A percentile compares a stretch with the other conserved stretches of the same genome.
phyloP scores from a whole-genome alignment of 306 rosid species.

The Prosopis cineraria region DNA sequence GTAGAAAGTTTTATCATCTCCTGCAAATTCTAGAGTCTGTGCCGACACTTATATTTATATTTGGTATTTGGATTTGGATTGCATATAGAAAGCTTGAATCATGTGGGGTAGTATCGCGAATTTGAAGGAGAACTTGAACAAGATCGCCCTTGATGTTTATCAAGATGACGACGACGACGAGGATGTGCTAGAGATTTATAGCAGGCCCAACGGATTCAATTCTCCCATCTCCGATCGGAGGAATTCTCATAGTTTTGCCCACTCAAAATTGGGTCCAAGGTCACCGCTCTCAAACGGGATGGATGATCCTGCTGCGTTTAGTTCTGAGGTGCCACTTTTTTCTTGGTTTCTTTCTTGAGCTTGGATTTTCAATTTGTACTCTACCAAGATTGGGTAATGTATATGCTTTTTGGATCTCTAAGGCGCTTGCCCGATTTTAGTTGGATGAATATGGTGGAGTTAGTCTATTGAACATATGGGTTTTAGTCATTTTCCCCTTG shows the following conservation, averaged over 20 bases:
- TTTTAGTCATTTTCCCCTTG: neutral
- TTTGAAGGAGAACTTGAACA: constrained; percentile 71
- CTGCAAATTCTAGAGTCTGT: neutral
- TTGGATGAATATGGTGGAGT: neutral
- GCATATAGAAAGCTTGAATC: constrained; percentile 21
- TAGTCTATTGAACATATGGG: neutral
- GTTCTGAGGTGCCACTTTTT: constrained; percentile 57
- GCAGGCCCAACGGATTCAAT: constrained; percentile 38
- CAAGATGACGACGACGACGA: constrained; percentile 57
- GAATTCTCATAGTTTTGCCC: constrained; percentile 62
- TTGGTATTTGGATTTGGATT: neutral
- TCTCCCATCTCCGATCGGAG: constrained; percentile 72
- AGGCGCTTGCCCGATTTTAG: neutral
- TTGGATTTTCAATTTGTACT: neutral
- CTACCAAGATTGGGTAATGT: neutral
- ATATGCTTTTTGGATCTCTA: neutral
- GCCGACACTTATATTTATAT: neutral
- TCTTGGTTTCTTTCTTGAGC: neutral
- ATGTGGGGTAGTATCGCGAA: constrained; percentile 75
- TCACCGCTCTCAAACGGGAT: constrained; percentile 64
- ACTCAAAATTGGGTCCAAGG: constrained; percentile 42
- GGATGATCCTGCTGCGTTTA: constrained; percentile 35
- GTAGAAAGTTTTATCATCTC: neutral
- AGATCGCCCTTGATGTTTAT: constrained; percentile 74
- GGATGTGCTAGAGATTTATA: constrained; percentile 49